phyloP scores from a whole-genome alignment of 345 rosid species.

The Eucalyptus melliodora region DNA sequence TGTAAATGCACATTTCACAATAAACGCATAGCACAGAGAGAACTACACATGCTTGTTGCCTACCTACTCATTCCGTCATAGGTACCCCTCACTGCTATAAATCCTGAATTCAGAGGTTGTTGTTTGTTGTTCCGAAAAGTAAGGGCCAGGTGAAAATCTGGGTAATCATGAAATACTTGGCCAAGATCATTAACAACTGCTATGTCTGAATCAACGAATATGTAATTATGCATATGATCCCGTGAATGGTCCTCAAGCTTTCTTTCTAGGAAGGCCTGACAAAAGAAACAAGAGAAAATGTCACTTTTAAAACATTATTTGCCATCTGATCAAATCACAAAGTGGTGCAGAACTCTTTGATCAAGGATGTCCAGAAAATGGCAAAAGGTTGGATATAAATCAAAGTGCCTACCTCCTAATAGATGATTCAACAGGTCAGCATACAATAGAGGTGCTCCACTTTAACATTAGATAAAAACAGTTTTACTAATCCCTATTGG shows the following conservation, averaged over 20 bases:
- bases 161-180: slow-evolving; percentile 38
- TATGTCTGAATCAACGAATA: slow-evolving; percentile 86
- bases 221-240: slow-evolving; percentile 37
- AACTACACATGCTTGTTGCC: neutral
- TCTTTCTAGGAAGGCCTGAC: slow-evolving; percentile 60
- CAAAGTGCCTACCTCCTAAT: neutral
- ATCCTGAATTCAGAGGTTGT: slow-evolving; percentile 92
- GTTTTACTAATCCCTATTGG: neutral
- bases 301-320: neutral
- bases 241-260: slow-evolving; percentile 33
- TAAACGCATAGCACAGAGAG: neutral
- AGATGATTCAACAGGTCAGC: neutral
- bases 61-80: slow-evolving; percentile 66
- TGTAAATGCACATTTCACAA: neutral
- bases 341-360: neutral
- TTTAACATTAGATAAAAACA: neutral
- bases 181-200: slow-evolving; percentile 68
- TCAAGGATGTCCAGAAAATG: neutral
- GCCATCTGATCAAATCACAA: neutral
- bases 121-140: slow-evolving; percentile 93
- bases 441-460: neutral
- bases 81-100: slow-evolving; percentile 90
- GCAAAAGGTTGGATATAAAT: neutral
- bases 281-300: neutral
- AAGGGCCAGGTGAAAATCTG: slow-evolving; percentile 67